phyloP scores from a whole-genome alignment of 768 basidiomycete species.

The Suillus decipiens region DNA sequence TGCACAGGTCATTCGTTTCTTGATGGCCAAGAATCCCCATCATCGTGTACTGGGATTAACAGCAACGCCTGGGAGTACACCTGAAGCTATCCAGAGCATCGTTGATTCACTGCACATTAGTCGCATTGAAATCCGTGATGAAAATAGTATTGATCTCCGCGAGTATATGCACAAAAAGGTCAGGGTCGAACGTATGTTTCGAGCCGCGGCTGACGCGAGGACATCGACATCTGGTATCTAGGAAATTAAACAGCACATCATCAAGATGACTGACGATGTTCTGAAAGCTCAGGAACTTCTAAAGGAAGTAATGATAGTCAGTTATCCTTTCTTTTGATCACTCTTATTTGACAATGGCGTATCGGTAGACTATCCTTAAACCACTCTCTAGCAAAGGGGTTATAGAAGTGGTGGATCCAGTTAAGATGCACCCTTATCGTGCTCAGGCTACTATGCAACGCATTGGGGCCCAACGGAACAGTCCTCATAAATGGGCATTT shows the following conservation, averaged over 20 bases:
- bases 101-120: slow-evolving; percentile 95
- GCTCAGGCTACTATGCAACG: slow-evolving; percentile 46
- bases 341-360: slow-evolving; percentile 8
- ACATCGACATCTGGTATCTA: slow-evolving; percentile 28
- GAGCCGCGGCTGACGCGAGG: slow-evolving; percentile 1
- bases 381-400: slow-evolving; percentile 40
- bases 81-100: slow-evolving; percentile 85
- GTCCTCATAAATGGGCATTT: slow-evolving; percentile 48
- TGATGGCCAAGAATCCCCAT: slow-evolving; percentile 94
- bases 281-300: slow-evolving; percentile 66
- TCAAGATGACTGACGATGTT: slow-evolving; percentile 72
- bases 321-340: slow-evolving; percentile 21
- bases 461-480: slow-evolving; percentile 38
- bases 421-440: slow-evolving; percentile 65
- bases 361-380: slow-evolving; percentile 35
- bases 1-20: slow-evolving; percentile 79
- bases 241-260: slow-evolving; percentile 77
- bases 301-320: slow-evolving; percentile 72
- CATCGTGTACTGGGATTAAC: slow-evolving; percentile 93
- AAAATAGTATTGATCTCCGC: slow-evolving; percentile 83
- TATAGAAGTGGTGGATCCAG: slow-evolving; percentile 55
- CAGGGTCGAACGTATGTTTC: slow-evolving; percentile 14
- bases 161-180: slow-evolving; percentile 90
- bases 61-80: slow-evolving; percentile 88
- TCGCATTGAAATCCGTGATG: slow-evolving; percentile 91